Conservation (phyloP, 768 basidiomycete genomes). For the Mycena galericulata region DNA sequence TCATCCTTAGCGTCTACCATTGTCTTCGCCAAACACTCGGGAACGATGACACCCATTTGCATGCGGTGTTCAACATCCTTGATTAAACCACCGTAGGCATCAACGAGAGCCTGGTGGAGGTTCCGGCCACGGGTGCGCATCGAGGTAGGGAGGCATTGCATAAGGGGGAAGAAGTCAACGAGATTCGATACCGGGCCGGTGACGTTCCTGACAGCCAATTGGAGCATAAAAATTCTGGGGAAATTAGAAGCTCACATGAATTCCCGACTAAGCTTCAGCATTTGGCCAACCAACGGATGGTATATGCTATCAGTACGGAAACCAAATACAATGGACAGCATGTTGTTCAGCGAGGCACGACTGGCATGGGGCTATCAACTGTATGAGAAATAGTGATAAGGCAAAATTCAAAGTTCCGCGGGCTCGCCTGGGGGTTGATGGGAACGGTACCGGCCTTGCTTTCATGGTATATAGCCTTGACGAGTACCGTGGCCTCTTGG, state of each 20-base stretch:
- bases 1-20: slow-evolving; percentile 48
- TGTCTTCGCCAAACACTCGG: slow-evolving; percentile 57
- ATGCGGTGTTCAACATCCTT: slow-evolving; percentile 50
- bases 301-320: slow-evolving; percentile 53
- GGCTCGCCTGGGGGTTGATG: slow-evolving; percentile 11
- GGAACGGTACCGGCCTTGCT: not conserved
- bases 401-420: not conserved
- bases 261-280: slow-evolving; percentile 54
- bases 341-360: slow-evolving; percentile 57
- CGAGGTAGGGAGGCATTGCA: slow-evolving; percentile 53
- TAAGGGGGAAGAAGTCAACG: slow-evolving; percentile 57
- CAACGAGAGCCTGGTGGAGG: slow-evolving; percentile 53
- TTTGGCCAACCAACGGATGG: slow-evolving; percentile 51
- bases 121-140: slow-evolving; percentile 52
- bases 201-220: slow-evolving; percentile 47
- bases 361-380: slow-evolving; percentile 44
- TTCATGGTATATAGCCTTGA: slow-evolving; percentile 1
- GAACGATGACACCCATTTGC: slow-evolving; percentile 50
- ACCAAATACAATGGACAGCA: slow-evolving; percentile 57
- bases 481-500: slow-evolving; percentile 6
- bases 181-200: slow-evolving; percentile 59
- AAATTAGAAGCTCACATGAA: slow-evolving; percentile 52
- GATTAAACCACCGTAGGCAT: slow-evolving; percentile 54
- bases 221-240: not conserved
- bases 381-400: too few relatives aligned